Evolutionary conservation across 176 grass and related monocot genomes (phyloP).

Genomic region (Musa schizocarpa): DNA sequence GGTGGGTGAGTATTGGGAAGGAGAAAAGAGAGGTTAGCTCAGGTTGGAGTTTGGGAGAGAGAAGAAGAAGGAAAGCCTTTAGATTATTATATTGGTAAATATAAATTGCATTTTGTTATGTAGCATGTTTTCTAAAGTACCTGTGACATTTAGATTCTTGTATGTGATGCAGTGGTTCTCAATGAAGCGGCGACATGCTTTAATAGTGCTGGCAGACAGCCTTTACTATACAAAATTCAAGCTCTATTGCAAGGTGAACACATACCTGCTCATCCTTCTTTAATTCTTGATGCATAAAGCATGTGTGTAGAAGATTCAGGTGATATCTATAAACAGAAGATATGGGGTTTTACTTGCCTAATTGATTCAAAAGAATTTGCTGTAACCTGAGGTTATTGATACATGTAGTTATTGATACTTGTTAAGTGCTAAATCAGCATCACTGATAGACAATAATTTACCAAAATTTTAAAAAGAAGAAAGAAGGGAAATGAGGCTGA

Average conservation of each 20-base stretch:
- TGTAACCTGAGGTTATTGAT: neutral
- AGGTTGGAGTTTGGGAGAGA: no score
- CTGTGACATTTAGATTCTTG: neutral
- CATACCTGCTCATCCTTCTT: neutral
- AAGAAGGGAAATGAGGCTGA: neutral
- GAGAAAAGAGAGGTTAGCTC: no score
- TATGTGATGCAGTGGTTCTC: conserved; percentile 77
- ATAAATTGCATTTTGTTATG: neutral
- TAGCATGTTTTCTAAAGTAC: neutral
- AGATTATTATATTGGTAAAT: neutral
- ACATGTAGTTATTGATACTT: neutral
- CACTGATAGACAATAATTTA: conserved; percentile 57
- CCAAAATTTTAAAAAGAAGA: neutral
- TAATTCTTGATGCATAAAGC: neutral
- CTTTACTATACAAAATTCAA: conserved; percentile 99
- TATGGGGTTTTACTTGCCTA: neutral
- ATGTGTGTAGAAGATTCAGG: neutral
- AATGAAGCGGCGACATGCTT: conserved; percentile 77
- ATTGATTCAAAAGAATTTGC: neutral
- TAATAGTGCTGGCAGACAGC: conserved; percentile 72
- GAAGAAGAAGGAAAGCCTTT: no score
- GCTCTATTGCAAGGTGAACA: conserved; percentile 89
- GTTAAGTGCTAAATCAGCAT: neutral
- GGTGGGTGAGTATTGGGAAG: no score
- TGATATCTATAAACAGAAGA: neutral